Base-by-base conservation (phyloP, 1,139 yeast genomes). In the Suhomyces ambrosiae region DNA sequence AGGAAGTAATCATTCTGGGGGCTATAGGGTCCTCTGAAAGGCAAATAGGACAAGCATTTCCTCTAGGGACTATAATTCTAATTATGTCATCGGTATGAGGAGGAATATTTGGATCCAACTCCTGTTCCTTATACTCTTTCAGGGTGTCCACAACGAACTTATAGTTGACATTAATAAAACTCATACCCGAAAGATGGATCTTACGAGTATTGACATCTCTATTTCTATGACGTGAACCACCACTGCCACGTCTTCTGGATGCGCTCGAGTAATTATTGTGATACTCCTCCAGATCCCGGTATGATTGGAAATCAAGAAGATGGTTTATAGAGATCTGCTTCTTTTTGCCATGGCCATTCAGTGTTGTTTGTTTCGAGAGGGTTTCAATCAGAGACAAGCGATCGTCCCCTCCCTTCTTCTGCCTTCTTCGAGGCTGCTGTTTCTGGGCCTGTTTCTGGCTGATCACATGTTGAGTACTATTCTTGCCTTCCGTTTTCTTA, bases 41-140 rank as follows among this genome's bases (percentile, higher is more conserved):
- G 58, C 99, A 94, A 24, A 94, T 92, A 1, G 98, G 97, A 57
- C 99, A 94, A 36, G 82, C 79, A 38, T 82, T 78, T 10, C 89
- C 86, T 46, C 73, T 77, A 9, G 94, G 86, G 0, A 80, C 83
- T 14, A 88, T 60, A 3, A 92, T 87, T 37, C 96, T 70, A 26
- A 84, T 63, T 4, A 92, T 82, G 31, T 77, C 71, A 3, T 71
- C 68, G 47, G 77, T 71, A 7, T 83, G 78, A 3, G 92, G 68
- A 0, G 88, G 84, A 5, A 80, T 63, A 54, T 89, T 92, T 1
- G 97, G 94, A 55, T 88, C 90, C 25, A 74, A 47, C 35, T 71
- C 63, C 52, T 86, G 88, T 3, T 75, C 64, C 26, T 62, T 58
- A 52, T 80, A 84, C 39, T 78, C 74, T 29, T 74, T 73, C 29